Base-by-base conservation (phyloP, 345 rosid genomes). In the Salix caprea region DNA sequence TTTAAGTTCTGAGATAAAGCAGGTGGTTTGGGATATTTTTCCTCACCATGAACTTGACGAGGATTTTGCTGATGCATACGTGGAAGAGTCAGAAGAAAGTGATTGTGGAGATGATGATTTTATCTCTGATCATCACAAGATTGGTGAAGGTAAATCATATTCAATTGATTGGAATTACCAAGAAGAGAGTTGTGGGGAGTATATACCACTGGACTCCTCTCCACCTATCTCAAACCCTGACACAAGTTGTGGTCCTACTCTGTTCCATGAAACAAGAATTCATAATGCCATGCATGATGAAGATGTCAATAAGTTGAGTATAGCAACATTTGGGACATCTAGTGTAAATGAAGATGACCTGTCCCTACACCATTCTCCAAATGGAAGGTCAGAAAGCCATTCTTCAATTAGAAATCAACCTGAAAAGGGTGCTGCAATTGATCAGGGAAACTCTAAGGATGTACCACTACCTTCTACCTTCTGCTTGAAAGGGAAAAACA, bases 1-100 rank as follows among this genome's bases (percentile, higher is more conserved):
- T 80, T 85, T 90, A 73, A 93, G 98, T 90, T 96, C 97, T 82
- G 84, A 86, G 78, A 81, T 80, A 76, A 95, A 88, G 87, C 91
- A 90, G 79, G 70, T 82, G 74, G 62, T 87, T 66, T 89, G 86
- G 90, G 90, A 90, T 84, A 80, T 81, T 77, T 82, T 85, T 86
- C 89, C 94, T 73, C 82, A 84, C 32, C 71, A 66, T 77, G 91
- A 84, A 37, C 81, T 87, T 32, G 90, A 89, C 73, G 79, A 86
- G 80, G 93, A 89, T 84, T 93, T 84, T 64, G 56, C 82, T 64
- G 89, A 90, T 87, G 97, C 93, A 61, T 95, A 95, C 78, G 78
- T 84, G 82, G 98, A 94, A 82, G 92, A 89, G 69, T 76, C 84
- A 79, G 89, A 79, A 76, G 97, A 88, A 81, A 91, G 76, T 26